Percentiles rank a stretch among this genome's conserved stretches.
Evolutionary conservation across 2,329 filamentous ascomycete genomes (phyloP).

Genomic region (Colletotrichum sp.): DNA sequence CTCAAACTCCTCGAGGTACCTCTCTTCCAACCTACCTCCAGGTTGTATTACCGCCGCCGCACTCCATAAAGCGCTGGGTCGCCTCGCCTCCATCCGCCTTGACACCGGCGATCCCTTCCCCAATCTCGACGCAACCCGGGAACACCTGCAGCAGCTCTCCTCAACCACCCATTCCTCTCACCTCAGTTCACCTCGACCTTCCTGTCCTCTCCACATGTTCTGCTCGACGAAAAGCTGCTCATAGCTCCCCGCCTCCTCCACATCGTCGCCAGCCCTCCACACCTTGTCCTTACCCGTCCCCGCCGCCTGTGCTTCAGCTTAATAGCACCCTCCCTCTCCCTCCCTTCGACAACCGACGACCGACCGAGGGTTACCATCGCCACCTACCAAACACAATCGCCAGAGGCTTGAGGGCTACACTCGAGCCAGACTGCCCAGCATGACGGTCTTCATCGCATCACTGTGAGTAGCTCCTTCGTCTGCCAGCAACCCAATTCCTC

Average conservation of each 20-base stretch:
- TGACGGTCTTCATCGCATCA: constrained; percentile 59
- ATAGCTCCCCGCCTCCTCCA: background rate
- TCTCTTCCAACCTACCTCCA: background rate
- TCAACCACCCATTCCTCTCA: background rate
- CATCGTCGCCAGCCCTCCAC: background rate
- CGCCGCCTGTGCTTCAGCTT: background rate
- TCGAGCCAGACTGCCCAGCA: constrained; percentile 33
- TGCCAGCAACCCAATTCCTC: background rate
- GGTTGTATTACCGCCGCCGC: background rate
- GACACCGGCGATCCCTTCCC: constrained; percentile 5
- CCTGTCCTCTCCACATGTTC: constrained; percentile 1
- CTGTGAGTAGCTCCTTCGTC: constrained; percentile 39
- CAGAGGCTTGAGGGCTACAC: background rate
- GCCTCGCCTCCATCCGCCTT: background rate
- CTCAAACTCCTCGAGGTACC: background rate
- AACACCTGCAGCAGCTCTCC: background rate
- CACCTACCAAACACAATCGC: background rate
- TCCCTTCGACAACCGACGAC: background rate
- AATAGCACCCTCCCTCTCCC: background rate
- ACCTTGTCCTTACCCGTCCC: background rate
- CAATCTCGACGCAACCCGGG: background rate
- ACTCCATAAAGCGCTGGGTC: background rate
- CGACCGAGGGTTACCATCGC: background rate
- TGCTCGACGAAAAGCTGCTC: background rate
- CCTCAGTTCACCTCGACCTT: background rate